Evolutionary conservation across 164 flowering plant species (phyloP), one percentile per base, ranked within the genome.

Genomic region (Paratinospora sagittata): DNA sequence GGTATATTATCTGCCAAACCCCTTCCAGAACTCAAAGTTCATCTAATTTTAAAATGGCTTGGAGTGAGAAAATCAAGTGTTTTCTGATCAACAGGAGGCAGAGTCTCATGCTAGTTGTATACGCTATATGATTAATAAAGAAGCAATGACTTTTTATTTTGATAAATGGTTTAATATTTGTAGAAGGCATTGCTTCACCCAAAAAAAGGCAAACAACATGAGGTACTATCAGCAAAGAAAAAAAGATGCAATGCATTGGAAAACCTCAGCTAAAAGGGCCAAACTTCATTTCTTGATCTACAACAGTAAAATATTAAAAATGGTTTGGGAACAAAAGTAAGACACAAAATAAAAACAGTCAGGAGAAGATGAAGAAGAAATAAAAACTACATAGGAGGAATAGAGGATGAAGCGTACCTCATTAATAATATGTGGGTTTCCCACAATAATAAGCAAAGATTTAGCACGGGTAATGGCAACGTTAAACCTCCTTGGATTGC

Each of bases 401-500:
- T n/a, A n/a, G n/a, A n/a, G n/a, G 27, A 41, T 12, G 39, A 67
- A 36, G 63, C 65, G 45, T 85, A 96, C 99, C 96, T 90, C 82
- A 69, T 87, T 69, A 57, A 96, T 81, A 65, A 96, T 93, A 74
- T 93, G 96, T 17, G 99, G 97, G 77, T 96, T 96, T 67, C 98
- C 98, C 70, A 91, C 74, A 61, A 93, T 81, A 30, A 96, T 64
- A 71, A 96, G 93, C 82, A 92, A 76, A 19, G 91, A 86, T 71
- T 69, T 89, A 24, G 99, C 98, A 61, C 99, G 89, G 63, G 99
- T 96, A 70, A 88, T 69, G 0, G 99, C 96, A 68, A 96, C 99
- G 77, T 96, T 96, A 69, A 96, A 91, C 86, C 99, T 89, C 80
- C 85, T 89, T 17, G 94, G 93, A 73, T 93, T 96, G 86, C 96